Evolutionary conservation across 768 basidiomycete genomes (phyloP).

Genomic region (Collybia sordida): DNA sequence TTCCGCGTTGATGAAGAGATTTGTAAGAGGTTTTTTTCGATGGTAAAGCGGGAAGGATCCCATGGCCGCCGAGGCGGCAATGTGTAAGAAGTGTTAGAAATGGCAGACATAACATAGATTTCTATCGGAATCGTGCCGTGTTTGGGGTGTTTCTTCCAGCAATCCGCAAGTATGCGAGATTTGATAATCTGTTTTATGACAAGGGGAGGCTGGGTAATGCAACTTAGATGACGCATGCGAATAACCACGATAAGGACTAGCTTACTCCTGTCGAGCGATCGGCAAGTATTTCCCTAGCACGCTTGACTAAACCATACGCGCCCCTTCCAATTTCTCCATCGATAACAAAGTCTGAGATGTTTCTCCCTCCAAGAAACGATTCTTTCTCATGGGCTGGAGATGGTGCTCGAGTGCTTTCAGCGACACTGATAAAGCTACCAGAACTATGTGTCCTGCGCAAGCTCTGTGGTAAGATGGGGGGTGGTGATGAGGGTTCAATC

Average conservation of each 20-base stretch:
- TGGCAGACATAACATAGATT: conserved; percentile 90
- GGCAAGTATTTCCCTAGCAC: conserved; percentile 72
- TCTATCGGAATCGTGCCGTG: conserved; percentile 98
- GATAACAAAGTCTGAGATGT: conserved; percentile 83
- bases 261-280: conserved; percentile 87
- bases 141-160: conserved; percentile 97
- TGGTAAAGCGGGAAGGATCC: conserved; percentile 64
- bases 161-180: conserved; percentile 96
- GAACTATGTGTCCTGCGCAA: conserved; percentile 65
- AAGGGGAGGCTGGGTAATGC: conserved; percentile 64
- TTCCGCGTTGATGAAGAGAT: conserved; percentile 4
- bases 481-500: conserved; percentile 69
- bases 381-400: conserved; percentile 49
- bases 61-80: conserved; percentile 81
- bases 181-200: conserved; percentile 99
- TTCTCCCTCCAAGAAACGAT: conserved; percentile 59
- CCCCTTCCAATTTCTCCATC: conserved; percentile 90
- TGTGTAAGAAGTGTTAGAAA: conserved; percentile 78
- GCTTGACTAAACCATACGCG: conserved; percentile 93
- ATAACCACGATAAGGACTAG: conserved; percentile 11
- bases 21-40: conserved; percentile 19
- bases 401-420: conserved; percentile 61
- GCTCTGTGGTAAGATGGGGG: conserved; percentile 58
- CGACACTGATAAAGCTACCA: conserved; percentile 61
- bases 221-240: conserved; percentile 16